Percentiles rank a stretch among this genome's conserved stretches.
Conservation (phyloP, 139 green algal species). For the Ettlia oleoabundans region DNA sequence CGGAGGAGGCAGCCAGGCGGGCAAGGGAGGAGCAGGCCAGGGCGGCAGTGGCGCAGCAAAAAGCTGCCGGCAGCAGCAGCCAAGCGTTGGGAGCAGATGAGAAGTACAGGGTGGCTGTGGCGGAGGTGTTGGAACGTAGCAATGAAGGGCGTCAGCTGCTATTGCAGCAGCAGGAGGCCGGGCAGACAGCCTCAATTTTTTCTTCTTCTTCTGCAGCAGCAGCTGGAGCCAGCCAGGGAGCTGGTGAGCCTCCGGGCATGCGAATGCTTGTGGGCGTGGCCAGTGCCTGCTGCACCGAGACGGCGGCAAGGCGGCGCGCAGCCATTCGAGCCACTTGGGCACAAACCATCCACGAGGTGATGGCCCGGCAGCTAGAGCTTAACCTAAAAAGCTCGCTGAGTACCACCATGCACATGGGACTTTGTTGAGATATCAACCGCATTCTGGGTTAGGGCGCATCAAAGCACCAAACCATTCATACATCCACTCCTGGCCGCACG, state of each 20-base stretch:
- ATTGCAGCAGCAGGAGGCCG: not conserved
- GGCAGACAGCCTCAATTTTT: not conserved
- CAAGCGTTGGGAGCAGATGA: no score
- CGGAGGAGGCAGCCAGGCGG: not conserved
- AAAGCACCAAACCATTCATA: no score
- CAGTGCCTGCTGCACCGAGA: constrained; percentile 37
- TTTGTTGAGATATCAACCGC: no score
- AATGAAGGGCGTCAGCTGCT: no score
- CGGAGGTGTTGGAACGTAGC: no score
- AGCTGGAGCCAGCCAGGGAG: not conserved
- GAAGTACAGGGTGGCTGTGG: no score
- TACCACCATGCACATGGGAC: no score
- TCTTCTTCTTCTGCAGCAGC: no score
- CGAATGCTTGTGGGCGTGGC: constrained; percentile 45
- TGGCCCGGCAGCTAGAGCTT: no score
- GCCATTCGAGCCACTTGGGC: constrained; percentile 45
- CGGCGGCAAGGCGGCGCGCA: not conserved
- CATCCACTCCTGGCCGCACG: not conserved
- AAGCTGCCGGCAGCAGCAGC: not conserved
- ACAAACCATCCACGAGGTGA: not conserved
- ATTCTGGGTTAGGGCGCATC: no score
- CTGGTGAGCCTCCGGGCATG: not conserved
- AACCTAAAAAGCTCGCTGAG: no score
- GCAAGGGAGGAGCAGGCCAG: not conserved
- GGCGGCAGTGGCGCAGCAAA: no score